Conservation (phyloP, 441 rosid species). For the Aquilaria agallochum region DNA sequence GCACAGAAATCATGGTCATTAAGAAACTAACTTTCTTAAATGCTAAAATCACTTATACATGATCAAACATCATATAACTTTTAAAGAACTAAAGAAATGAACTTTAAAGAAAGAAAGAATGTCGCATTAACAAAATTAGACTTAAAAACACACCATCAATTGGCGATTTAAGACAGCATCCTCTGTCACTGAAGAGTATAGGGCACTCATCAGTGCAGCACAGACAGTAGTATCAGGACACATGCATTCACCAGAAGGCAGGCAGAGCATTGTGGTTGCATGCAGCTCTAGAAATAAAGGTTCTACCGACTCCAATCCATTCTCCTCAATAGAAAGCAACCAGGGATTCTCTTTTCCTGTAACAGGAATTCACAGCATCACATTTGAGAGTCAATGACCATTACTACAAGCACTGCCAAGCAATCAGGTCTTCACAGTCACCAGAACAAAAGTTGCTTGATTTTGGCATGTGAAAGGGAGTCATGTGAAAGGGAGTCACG, state of each 20-base stretch:
- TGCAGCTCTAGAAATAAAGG: constrained; percentile 80
- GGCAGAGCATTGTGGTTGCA: constrained; percentile 89
- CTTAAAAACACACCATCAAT: constrained; percentile 55
- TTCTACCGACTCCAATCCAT: constrained; percentile 40
- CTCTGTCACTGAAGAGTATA: constrained; percentile 82
- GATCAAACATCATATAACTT: too few relatives aligned
- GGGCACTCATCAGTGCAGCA: constrained; percentile 87
- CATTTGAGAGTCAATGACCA: constrained; percentile 6
- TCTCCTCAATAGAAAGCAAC: constrained; percentile 64
- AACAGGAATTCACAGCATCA: constrained; percentile 17
- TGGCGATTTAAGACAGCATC: constrained; percentile 77
- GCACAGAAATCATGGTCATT: constrained; percentile 20
- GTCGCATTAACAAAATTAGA: too few relatives aligned
- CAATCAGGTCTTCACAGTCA: constrained; percentile 4
- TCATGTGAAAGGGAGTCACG: neutral
- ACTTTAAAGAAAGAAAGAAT: neutral
- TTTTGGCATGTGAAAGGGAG: constrained; percentile 1
- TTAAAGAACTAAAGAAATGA: neutral
- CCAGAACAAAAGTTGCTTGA: neutral
- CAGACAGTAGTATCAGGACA: constrained; percentile 89
- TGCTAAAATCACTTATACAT: too few relatives aligned
- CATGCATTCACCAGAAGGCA: constrained; percentile 95
- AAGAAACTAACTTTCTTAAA: constrained; percentile 6
- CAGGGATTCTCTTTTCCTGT: constrained; percentile 75
- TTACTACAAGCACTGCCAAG: constrained; percentile 8